phyloP scores from a whole-genome alignment of 2,329 filamentous ascomycete species.

The Exserohilum rostratum region DNA sequence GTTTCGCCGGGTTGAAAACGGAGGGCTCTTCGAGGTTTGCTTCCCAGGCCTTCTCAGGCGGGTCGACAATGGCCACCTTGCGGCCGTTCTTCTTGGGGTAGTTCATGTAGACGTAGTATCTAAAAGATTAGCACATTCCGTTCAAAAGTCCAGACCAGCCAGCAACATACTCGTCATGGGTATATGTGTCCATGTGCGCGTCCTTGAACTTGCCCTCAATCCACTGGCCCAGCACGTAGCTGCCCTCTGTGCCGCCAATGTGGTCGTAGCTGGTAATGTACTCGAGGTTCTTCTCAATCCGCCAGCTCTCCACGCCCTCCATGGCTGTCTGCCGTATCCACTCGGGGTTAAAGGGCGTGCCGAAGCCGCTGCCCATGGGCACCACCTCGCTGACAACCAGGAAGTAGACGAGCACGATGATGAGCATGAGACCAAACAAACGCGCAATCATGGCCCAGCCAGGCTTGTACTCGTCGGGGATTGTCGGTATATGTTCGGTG shows the following conservation, averaged over 20 bases:
- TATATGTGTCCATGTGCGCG: slow-evolving; percentile 75
- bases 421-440: slow-evolving; percentile 74
- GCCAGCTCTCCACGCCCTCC: slow-evolving; percentile 69
- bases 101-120: slow-evolving; percentile 87
- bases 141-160: neutral
- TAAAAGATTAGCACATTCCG: slow-evolving; percentile 25
- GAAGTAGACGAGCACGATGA: slow-evolving; percentile 79
- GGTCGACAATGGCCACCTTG: slow-evolving; percentile 78
- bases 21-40: slow-evolving; percentile 83
- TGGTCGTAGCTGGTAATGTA: slow-evolving; percentile 87
- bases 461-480: slow-evolving; percentile 57
- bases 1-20: slow-evolving; percentile 62
- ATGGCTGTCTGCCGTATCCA: slow-evolving; percentile 78
- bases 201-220: slow-evolving; percentile 77
- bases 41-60: slow-evolving; percentile 72
- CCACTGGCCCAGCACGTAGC: slow-evolving; percentile 84
- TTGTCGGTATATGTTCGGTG: slow-evolving; percentile 49
- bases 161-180: slow-evolving; percentile 68
- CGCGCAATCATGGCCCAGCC: slow-evolving; percentile 74
- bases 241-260: slow-evolving; percentile 91
- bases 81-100: slow-evolving; percentile 81
- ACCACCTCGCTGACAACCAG: slow-evolving; percentile 88
- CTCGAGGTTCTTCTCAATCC: slow-evolving; percentile 69
- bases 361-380: slow-evolving; percentile 62
- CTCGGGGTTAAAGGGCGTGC: slow-evolving; percentile 81